Conservation (phyloP, 2,329 filamentous ascomycete species). For the Verticillium longisporum region DNA sequence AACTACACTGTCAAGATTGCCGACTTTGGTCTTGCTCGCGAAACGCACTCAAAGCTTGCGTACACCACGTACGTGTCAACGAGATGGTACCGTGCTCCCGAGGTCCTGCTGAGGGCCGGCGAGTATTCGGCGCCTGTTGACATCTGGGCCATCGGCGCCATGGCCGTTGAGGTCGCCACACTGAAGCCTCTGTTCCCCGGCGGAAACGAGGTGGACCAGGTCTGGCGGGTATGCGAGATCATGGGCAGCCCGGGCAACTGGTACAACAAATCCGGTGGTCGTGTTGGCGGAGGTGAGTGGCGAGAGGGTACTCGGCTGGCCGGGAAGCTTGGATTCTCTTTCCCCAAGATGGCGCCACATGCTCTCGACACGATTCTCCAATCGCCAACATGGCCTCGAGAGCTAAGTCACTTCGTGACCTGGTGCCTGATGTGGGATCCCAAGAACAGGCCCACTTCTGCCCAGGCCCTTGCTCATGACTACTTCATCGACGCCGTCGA, state of each 20-base stretch:
- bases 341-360: constrained; percentile 98
- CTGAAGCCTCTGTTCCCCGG: constrained; percentile 95
- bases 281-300: constrained; percentile 95
- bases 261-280: constrained; percentile 85
- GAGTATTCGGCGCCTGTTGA: constrained; percentile 97
- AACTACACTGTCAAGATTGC: constrained; percentile 97
- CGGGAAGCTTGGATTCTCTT: constrained; percentile 95
- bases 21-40: constrained; percentile 94
- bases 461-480: constrained; percentile 90
- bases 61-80: constrained; percentile 99
- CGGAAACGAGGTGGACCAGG: constrained; percentile 96
- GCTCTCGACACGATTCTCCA: constrained; percentile 92
- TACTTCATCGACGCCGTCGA: constrained; percentile 92
- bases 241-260: constrained; percentile 98
- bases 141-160: constrained; percentile 96
- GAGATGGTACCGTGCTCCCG: constrained; percentile 94
- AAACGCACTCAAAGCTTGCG: constrained; percentile 91
- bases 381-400: constrained; percentile 82
- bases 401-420: constrained; percentile 87
- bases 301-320: constrained; percentile 88
- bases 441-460: constrained; percentile 81
- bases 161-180: constrained; percentile 97
- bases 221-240: constrained; percentile 97
- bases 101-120: constrained; percentile 86
- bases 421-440: constrained; percentile 99